Evolutionary conservation across 1,284 basidiomycete genomes (phyloP).

Genomic region (Malassezia sp.): DNA sequence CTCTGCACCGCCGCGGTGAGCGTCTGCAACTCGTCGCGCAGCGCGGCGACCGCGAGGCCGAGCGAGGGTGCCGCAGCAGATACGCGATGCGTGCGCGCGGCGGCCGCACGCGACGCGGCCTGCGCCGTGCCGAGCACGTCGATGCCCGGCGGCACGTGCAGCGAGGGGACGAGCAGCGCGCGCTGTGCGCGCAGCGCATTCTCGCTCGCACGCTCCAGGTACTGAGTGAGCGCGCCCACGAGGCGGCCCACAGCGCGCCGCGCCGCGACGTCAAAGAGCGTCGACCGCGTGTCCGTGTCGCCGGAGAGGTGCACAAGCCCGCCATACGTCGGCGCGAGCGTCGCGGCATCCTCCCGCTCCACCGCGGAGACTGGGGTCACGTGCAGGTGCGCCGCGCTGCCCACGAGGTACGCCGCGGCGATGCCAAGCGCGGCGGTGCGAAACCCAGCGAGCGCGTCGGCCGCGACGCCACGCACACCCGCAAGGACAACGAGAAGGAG

Average conservation of each 20-base stretch:
- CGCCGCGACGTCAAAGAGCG: conserved; percentile 25
- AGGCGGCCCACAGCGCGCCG: conserved; percentile 21
- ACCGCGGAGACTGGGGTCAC: conserved; percentile 61
- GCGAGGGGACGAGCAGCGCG: conserved; percentile 26
- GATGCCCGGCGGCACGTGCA: conserved; percentile 19
- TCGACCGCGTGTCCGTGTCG: conserved; percentile 15
- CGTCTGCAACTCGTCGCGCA: conserved; percentile 55
- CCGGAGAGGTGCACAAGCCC: conserved; percentile 17
- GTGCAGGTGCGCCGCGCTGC: conserved; percentile 54
- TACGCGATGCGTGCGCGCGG: conserved; percentile 50
- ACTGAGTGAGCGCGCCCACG: conserved; percentile 27
- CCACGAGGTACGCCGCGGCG: conserved; percentile 63
- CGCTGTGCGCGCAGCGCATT: conserved; percentile 2
- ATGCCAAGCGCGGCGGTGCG: conserved; percentile 69
- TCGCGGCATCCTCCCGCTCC: conserved; percentile 55
- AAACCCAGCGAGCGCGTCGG: conserved; percentile 50
- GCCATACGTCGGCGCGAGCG: conserved; percentile 17
- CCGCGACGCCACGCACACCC: conserved; percentile 57
- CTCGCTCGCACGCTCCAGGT: conserved; percentile 34
- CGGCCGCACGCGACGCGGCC: conserved; percentile 44
- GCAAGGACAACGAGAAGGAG: conserved; percentile 53
- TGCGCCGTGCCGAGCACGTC: conserved; percentile 18
- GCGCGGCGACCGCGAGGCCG: conserved; percentile 61
- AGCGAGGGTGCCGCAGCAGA: conserved; percentile 59
- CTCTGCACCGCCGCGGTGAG: conserved; percentile 58